phyloP scores from a whole-genome alignment of 2,329 filamentous ascomycete genomes.

The Aspergillus uvarum region DNA sequence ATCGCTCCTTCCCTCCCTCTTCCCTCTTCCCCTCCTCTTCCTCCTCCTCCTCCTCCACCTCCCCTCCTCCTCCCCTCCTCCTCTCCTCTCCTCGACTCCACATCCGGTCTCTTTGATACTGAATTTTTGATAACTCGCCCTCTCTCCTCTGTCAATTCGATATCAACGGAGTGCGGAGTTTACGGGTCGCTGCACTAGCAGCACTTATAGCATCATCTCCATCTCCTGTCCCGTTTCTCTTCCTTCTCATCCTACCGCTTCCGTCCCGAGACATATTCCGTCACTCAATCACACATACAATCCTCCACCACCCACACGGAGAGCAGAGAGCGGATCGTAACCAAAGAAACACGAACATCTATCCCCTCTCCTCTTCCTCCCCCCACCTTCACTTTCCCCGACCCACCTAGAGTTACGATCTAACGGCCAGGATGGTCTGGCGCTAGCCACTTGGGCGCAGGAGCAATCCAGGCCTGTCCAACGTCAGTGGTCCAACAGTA shows the following conservation, averaged over 20 bases:
- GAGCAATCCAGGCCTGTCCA: conserved; percentile 18
- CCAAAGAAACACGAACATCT: conserved; percentile 16
- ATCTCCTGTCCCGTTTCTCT: neutral
- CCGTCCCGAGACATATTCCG: neutral
- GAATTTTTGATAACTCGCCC: no score
- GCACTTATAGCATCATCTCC: neutral
- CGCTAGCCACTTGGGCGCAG: conserved; percentile 18
- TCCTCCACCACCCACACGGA: neutral
- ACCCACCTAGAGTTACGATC: conserved; percentile 19
- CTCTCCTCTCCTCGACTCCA: no score
- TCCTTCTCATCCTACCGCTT: neutral
- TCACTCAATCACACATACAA: neutral
- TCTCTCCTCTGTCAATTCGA: neutral
- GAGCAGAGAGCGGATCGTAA: neutral
- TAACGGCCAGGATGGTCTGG: conserved; percentile 24
- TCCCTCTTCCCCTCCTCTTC: no score
- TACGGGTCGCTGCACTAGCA: neutral
- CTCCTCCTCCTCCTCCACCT: no score
- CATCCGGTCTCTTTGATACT: no score
- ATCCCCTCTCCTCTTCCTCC: conserved; percentile 17
- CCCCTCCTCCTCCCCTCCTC: no score
- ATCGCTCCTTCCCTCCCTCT: neutral
- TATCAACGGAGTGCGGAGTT: neutral
- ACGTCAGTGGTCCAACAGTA: conserved; percentile 20
- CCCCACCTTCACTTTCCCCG: conserved; percentile 15